Evolutionary conservation across 345 rosid genomes (phyloP).

Genomic region (Populus simonii): DNA sequence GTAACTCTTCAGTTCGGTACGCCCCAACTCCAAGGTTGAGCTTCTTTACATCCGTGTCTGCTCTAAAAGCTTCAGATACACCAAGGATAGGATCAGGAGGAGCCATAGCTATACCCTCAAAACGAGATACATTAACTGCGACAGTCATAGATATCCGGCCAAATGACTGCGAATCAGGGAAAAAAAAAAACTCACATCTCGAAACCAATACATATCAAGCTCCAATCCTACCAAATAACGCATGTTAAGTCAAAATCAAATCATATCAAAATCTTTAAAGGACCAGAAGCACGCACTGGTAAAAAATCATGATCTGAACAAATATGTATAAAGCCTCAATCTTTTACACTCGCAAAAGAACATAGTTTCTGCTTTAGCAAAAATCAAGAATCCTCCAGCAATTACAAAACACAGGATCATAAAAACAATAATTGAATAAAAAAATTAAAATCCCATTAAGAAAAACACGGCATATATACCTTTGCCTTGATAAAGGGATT

Average conservation of each 20-base stretch:
- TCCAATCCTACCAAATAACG: neutral
- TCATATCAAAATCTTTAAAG: neutral
- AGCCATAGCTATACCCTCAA: slow-evolving; percentile 84
- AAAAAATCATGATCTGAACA: neutral
- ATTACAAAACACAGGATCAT: neutral
- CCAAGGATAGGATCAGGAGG: slow-evolving; percentile 99
- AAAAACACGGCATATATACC: slow-evolving; percentile 30
- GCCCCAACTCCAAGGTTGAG: slow-evolving; percentile 99
- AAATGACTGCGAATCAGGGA: slow-evolving; percentile 44
- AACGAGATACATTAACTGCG: slow-evolving; percentile 68
- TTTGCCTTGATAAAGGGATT: slow-evolving; percentile 44
- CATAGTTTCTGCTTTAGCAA: neutral
- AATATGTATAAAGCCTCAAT: neutral
- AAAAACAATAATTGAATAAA: neutral
- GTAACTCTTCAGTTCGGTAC: slow-evolving; percentile 85
- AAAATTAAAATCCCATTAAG: neutral
- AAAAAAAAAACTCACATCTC: slow-evolving; percentile 7
- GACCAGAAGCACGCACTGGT: neutral
- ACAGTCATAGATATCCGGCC: slow-evolving; percentile 63
- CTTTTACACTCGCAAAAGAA: neutral
- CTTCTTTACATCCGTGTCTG: slow-evolving; percentile 70
- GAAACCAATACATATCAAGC: neutral
- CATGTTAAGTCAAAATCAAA: neutral
- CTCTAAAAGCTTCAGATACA: slow-evolving; percentile 90
- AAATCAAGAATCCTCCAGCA: neutral